Evolutionary conservation across 2,329 filamentous ascomycete species (phyloP), one percentile per base, ranked within the genome.

Genomic region (Lojkania enalia): DNA sequence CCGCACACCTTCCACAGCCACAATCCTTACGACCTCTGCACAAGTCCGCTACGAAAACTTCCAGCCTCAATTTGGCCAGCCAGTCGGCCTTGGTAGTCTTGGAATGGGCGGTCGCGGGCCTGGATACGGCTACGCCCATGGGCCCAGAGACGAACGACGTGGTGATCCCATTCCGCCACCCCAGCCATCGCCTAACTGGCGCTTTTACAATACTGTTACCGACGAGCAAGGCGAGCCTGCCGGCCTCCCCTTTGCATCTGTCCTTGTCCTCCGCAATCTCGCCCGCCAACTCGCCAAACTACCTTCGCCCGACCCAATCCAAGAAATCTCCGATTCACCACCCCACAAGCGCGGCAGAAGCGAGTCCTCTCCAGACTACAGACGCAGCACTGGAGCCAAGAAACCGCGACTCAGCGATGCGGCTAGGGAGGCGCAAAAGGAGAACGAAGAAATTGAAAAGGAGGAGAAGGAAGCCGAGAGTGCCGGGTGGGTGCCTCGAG

Each of bases 241-340:
- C 1, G 88, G 88, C 4, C 84, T 92, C 25, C 87, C 88, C n/a
- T 76, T 92, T 5, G 88, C 86, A 42, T 86, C 87, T 2, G 84
- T 87, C 12, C 76, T 92, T 20, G 86, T 94, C 25, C 77, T 94
- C 35, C 81, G 88, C 20, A 94, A 94, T 63, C 82, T 94, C 49
- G 88, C 88, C 11, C 70, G 74, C 18, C 67, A 71, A 44, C 59
- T 73, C 18, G 65, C 62, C 15, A 73, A 71, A 42, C 60, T 72
- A 3, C 59, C 63, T 2, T 61, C 61, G 0, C 63, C 64, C 20
- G 30, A 33, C 1, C 49, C 58, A 1, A 32, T 61, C 11, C 43
- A 51, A 18, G 58, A 64, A 23, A 37, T 64, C n/a, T 54, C 61
- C 0, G 54, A 61, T 16, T 61, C 59, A 0, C 63, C 63, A 5